A percentile compares a stretch with the other conserved stretches of the same genome.
phyloP scores from a whole-genome alignment of 371 early-diverging fungal genomes.

The Mortierella sp. region DNA sequence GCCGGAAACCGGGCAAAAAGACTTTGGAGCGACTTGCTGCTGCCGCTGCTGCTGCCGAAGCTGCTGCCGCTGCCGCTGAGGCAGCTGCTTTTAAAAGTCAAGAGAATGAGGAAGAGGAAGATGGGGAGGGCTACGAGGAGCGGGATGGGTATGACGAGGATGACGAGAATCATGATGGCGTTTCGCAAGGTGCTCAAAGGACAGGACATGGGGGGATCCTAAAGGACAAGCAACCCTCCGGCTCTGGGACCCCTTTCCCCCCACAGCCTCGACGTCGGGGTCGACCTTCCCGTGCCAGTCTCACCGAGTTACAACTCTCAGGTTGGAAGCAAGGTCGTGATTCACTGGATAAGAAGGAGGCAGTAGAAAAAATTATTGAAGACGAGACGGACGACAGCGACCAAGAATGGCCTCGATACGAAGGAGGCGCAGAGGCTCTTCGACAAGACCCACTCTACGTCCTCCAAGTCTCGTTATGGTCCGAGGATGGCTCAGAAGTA shows the following conservation, averaged over 20 bases:
- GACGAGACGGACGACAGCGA: constrained; percentile 51
- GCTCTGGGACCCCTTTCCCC: background rate
- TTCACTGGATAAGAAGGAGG: background rate
- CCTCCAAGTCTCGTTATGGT: constrained; percentile 85
- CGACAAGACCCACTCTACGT: constrained; percentile 73
- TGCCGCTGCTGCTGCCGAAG: constrained; percentile 12
- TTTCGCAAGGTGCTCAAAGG: background rate
- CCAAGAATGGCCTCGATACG: constrained; percentile 14
- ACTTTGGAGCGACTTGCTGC: constrained; percentile 16
- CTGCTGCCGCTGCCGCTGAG: constrained; percentile 16
- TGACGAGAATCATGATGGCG: background rate
- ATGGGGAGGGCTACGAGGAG: background rate
- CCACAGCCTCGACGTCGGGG: constrained; percentile 23
- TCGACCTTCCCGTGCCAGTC: constrained; percentile 18
- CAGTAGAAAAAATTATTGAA: background rate
- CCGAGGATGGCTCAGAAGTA: constrained; percentile 71
- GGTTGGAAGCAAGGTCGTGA: background rate
- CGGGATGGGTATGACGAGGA: background rate
- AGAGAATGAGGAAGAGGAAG: background rate
- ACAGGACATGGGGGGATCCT: background rate
- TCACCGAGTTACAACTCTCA: background rate
- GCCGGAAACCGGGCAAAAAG: constrained; percentile 24
- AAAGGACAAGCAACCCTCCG: background rate
- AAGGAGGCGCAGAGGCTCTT: constrained; percentile 16
- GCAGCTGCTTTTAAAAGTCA: background rate